phyloP scores from a whole-genome alignment of 164 flowering plant species.

The grape (Vitis vinifera) region DNA sequence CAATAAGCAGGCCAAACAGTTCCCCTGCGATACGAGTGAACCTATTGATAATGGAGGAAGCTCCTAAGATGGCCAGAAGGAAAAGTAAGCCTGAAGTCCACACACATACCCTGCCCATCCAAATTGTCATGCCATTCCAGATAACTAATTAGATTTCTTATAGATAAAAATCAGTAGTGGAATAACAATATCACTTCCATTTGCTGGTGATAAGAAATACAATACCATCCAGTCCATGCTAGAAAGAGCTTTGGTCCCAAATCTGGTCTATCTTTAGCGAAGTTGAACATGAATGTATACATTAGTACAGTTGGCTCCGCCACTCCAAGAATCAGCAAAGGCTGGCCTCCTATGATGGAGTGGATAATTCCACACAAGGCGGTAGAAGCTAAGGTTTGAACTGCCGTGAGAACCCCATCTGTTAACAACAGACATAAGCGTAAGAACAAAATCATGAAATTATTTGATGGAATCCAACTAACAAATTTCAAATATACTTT shows the following conservation, averaged over 20 bases:
- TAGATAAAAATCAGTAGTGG: background rate
- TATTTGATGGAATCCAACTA: no score
- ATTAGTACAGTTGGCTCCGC: constrained; percentile 52
- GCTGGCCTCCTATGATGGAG: constrained; percentile 46
- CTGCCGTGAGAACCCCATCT: constrained; percentile 41
- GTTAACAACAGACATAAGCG: background rate
- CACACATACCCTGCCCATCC: constrained; percentile 29
- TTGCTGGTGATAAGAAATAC: background rate
- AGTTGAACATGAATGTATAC: constrained; percentile 46
- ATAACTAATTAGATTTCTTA: background rate
- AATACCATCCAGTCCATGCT: constrained; percentile 45
- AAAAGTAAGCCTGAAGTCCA: constrained; percentile 40
- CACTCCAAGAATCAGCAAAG: constrained; percentile 45
- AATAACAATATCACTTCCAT: background rate
- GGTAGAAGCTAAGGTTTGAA: constrained; percentile 44
- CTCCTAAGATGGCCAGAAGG: constrained; percentile 36
- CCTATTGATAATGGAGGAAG: constrained; percentile 37
- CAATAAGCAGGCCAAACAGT: constrained; percentile 40
- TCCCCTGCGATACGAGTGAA: constrained; percentile 44
- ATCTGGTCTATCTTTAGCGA: constrained; percentile 37
- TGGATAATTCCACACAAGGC: constrained; percentile 49
- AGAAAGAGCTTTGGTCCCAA: constrained; percentile 41
- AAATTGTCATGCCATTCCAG: background rate
- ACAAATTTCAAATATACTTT: no score
- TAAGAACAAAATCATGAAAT: no score